Conservation (phyloP, 164 flowering plant species). For the Vitis amurensis region DNA sequence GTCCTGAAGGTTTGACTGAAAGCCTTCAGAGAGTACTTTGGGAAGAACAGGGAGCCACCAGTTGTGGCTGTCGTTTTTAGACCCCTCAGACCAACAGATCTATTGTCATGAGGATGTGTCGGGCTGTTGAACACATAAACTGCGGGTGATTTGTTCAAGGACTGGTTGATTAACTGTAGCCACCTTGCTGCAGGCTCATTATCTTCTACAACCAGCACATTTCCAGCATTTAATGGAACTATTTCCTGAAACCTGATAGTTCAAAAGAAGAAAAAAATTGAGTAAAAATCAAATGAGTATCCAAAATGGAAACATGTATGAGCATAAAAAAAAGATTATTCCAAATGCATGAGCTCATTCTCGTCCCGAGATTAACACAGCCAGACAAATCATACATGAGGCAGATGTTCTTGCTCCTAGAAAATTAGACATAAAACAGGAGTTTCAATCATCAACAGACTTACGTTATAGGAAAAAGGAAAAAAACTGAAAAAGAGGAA, state of each 20-base stretch:
- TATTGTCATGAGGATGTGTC: conserved; percentile 12
- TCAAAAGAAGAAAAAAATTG: not conserved
- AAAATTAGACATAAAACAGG: no score
- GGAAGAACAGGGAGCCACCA: conserved; percentile 47
- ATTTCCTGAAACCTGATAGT: conserved; percentile 83
- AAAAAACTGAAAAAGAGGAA: no score
- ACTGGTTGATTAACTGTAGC: conserved; percentile 61
- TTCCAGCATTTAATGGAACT: conserved; percentile 91
- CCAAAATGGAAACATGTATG: not conserved
- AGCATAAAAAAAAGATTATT: not conserved
- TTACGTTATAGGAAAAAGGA: no score
- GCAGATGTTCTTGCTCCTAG: no score
- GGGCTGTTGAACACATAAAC: conserved; percentile 7
- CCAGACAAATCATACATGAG: no score
- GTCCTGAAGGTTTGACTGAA: conserved; percentile 59
- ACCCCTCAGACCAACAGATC: conserved; percentile 11
- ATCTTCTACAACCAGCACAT: conserved; percentile 81
- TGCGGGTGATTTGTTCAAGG: conserved; percentile 51
- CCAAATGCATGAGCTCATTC: not conserved
- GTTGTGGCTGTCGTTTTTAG: conserved; percentile 7
- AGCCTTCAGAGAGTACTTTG: conserved; percentile 59
- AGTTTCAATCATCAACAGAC: no score
- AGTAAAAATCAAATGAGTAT: not conserved
- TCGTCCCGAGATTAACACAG: no score
- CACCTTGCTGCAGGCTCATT: conserved; percentile 82